Conservation (phyloP, 2,329 filamentous ascomycete species). For the Iodosphaeria phyllophila region DNA sequence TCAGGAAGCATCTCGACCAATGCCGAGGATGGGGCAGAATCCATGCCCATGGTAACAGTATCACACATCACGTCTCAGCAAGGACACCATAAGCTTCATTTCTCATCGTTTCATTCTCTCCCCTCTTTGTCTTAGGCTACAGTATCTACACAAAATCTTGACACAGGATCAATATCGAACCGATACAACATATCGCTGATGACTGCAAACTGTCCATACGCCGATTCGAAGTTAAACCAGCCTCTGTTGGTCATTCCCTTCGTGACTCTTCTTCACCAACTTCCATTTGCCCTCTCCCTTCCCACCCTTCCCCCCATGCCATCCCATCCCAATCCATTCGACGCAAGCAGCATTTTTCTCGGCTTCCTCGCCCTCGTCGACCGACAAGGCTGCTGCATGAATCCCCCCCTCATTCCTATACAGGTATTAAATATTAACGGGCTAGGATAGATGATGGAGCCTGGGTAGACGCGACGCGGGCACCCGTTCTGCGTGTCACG, state of each 20-base stretch:
- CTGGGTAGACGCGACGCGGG: slow-evolving; percentile 7
- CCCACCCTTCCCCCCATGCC: background rate
- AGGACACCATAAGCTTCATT: too few relatives aligned
- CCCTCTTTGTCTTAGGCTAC: slow-evolving; percentile 1
- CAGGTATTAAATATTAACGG: slow-evolving; percentile 23
- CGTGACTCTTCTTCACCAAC: slow-evolving; percentile 1
- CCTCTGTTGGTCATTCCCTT: too few relatives aligned
- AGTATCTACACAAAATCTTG: slow-evolving; percentile 2
- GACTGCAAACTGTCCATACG: slow-evolving; percentile 11
- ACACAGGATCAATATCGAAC: slow-evolving; percentile 6
- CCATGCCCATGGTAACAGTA: too few relatives aligned
- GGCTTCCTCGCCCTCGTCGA: too few relatives aligned
- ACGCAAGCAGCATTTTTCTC: too few relatives aligned
- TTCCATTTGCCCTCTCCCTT: slow-evolving; percentile 1
- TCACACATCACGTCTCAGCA: too few relatives aligned
- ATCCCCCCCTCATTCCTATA: slow-evolving; percentile 16
- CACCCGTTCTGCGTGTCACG: slow-evolving; percentile 10
- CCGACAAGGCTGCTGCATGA: too few relatives aligned
- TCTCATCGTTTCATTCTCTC: too few relatives aligned
- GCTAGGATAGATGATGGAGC: slow-evolving; percentile 15
- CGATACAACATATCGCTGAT: slow-evolving; percentile 14
- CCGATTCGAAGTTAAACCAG: too few relatives aligned
- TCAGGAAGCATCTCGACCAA: too few relatives aligned
- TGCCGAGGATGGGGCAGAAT: too few relatives aligned
- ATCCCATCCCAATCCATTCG: too few relatives aligned